A percentile compares a stretch with the other conserved stretches of the same genome.
Evolutionary conservation across 106 monocot species (phyloP).

Genomic region (Apostasia ramifera): DNA sequence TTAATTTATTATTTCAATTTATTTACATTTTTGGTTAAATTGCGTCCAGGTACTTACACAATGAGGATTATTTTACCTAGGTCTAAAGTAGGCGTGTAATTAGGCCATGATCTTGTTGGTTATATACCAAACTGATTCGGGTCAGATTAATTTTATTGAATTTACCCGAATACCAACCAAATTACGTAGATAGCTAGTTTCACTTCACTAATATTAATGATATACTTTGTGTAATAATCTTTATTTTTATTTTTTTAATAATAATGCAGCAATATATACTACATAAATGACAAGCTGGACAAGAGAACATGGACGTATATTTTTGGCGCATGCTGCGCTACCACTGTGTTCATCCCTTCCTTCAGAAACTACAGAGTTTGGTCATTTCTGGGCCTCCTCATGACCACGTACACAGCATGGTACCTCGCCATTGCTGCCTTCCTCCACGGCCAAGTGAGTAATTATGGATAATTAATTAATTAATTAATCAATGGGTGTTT

Average conservation of each 20-base stretch:
- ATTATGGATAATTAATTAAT: neutral
- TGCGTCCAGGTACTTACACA: too few species aligned
- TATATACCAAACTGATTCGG: neutral
- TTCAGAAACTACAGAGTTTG: constrained; percentile 83
- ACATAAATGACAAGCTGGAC: constrained; percentile 76
- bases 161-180: neutral
- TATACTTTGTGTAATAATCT: neutral
- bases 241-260: neutral
- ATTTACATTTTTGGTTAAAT: neutral
- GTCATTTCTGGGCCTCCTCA: constrained; percentile 68
- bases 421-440: constrained; percentile 62
- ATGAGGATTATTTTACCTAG: too few species aligned
- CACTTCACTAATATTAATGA: neutral
- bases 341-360: constrained; percentile 84
- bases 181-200: neutral
- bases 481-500: neutral
- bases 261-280: constrained; percentile 62
- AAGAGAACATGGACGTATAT: constrained; percentile 86
- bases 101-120: neutral
- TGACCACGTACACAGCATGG: constrained; percentile 84
- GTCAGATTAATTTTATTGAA: neutral
- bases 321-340: constrained; percentile 78
- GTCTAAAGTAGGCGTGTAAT: too few species aligned
- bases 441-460: constrained; percentile 60
- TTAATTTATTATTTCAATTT: neutral